Percentiles rank a stretch among this genome's conserved stretches.
phyloP scores from a whole-genome alignment of 805 yeast species.

The Yamadazyma phyllophila region DNA sequence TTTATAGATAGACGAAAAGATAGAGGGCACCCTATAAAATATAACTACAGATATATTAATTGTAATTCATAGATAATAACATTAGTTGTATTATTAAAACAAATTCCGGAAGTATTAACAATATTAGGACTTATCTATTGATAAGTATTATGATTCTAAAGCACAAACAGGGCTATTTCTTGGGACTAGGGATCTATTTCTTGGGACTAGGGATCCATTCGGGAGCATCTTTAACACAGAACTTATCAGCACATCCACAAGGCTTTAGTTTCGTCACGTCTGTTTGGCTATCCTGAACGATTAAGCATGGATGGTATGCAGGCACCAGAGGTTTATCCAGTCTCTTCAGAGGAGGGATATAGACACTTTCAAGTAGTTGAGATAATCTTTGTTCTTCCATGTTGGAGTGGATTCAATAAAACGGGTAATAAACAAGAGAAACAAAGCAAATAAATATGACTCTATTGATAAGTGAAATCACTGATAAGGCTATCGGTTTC shows the following conservation, averaged over 20 bases:
- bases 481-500: too few species aligned
- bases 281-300: slow-evolving; percentile 55
- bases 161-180: slow-evolving; percentile 1
- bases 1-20: too few species aligned
- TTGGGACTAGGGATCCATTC: slow-evolving; percentile 38
- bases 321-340: slow-evolving; percentile 33
- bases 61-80: neutral
- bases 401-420: neutral
- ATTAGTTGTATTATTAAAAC: neutral
- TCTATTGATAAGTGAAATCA: too few species aligned
- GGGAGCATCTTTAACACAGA: slow-evolving; percentile 40
- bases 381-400: slow-evolving; percentile 46
- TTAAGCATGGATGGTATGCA: slow-evolving; percentile 54
- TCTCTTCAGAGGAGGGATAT: slow-evolving; percentile 42
- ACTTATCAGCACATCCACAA: slow-evolving; percentile 42
- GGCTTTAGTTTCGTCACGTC: slow-evolving; percentile 40
- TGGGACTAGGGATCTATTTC: slow-evolving; percentile 39
- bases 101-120: too few species aligned
- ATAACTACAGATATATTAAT: too few species aligned
- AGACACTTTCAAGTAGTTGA: slow-evolving; percentile 39
- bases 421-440: neutral
- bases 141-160: neutral
- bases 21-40: too few species aligned
- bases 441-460: neutral
- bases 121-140: too few species aligned